A percentile compares a stretch with the other conserved stretches of the same genome.
These are phyloP conservation scores for Hawksworthiomyces lignivorus DNA, from an alignment of 2,329 filamentous ascomycete species.

Conservation along the genomic window DNA sequence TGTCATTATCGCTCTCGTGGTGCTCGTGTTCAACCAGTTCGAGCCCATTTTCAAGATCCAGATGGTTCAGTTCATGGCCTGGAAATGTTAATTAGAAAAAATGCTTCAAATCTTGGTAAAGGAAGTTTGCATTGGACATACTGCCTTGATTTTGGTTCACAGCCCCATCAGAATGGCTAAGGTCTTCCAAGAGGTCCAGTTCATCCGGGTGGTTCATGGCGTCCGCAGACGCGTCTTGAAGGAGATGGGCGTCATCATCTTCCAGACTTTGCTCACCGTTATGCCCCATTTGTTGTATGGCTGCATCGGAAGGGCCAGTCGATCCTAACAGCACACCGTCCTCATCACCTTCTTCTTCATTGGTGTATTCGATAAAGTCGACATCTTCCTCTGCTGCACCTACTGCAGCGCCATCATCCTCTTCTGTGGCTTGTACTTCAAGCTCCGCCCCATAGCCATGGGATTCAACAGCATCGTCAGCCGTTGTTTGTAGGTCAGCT, in stretches of 20 bases:
- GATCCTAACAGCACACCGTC: slow-evolving; percentile 9
- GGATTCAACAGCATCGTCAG: not conserved
- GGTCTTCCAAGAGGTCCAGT: slow-evolving; percentile 9
- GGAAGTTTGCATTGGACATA: not conserved
- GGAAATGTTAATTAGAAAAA: not conserved
- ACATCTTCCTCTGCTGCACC: not conserved
- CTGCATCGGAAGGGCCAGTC: not conserved
- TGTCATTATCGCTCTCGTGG: slow-evolving; percentile 1
- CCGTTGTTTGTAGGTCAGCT: not conserved
- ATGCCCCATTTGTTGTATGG: not conserved
- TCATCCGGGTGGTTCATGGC: slow-evolving; percentile 7
- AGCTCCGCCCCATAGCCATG: not conserved
- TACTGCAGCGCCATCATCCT: not conserved
- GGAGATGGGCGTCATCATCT: slow-evolving; percentile 12
- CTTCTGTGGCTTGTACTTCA: not conserved
- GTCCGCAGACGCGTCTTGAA: too few relatives aligned
- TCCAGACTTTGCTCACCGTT: slow-evolving; percentile 9
- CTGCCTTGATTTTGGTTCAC: slow-evolving; percentile 6
- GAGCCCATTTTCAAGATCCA: slow-evolving; percentile 8
- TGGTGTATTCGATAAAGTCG: slow-evolving; percentile 7
- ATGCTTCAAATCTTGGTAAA: too few relatives aligned
- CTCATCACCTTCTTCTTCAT: slow-evolving; percentile 10
- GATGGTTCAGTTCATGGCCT: slow-evolving; percentile 6
- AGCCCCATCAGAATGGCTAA: slow-evolving; percentile 1
- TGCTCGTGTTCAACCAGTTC: not conserved